Percentiles rank a stretch among this genome's conserved stretches.
Evolutionary conservation across 2,329 filamentous ascomycete species (phyloP).

Genomic region (Fusarium annulatum): DNA sequence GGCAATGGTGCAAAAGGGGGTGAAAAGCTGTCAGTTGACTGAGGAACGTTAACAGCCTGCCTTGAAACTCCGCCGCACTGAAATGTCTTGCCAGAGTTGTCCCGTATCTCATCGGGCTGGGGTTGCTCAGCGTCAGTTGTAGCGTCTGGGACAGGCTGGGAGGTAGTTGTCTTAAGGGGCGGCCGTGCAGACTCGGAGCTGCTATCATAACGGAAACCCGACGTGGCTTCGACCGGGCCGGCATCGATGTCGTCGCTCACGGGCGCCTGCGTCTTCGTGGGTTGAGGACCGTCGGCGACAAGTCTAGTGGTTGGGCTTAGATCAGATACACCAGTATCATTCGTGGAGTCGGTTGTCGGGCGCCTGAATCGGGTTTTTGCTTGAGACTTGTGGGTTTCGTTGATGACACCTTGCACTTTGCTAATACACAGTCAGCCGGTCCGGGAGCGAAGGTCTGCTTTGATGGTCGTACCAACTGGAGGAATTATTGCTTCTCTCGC

Average conservation of each 20-base stretch:
- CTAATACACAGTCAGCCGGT: neutral
- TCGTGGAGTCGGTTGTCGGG: neutral
- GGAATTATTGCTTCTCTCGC: neutral
- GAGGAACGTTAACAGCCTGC: neutral
- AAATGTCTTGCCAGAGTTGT: neutral
- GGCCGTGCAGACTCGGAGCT: neutral
- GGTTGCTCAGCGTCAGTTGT: neutral
- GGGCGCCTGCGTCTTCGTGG: neutral
- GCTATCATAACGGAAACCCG: neutral
- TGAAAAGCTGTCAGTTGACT: neutral
- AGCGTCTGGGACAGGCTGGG: neutral
- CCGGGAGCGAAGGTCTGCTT: neutral
- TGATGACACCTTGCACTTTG: neutral
- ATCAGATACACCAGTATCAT: neutral
- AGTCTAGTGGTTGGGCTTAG: rapidly evolving
- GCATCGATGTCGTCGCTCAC: neutral
- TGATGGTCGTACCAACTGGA: neutral
- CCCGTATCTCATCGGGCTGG: neutral
- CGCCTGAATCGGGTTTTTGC: neutral
- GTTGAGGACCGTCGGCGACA: neutral
- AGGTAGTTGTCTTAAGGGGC: neutral
- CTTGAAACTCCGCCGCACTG: rapidly evolving
- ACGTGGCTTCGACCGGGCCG: neutral
- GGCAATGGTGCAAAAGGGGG: neutral
- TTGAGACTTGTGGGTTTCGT: too few relatives aligned